Evolutionary conservation across 495 filamentous ascomycete genomes (phyloP), one percentile per base, ranked within the genome.

Genomic region (Glonium stellatum): DNA sequence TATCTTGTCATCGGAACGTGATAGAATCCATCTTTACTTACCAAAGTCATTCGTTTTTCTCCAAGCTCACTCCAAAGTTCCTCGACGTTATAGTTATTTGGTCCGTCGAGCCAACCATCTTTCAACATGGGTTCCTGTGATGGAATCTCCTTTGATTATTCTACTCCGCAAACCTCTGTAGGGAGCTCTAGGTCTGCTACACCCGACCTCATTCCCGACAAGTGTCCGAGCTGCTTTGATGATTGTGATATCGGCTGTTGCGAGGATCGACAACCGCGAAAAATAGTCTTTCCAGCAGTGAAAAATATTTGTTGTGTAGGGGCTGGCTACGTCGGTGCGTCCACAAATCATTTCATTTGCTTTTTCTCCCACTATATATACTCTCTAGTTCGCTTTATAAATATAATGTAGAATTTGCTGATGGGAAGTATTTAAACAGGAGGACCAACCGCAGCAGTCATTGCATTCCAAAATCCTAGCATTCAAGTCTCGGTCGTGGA

Each of bases 281-380:
- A 11, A 15, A 11, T 44, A 13, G 39, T 44, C 13, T 44, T 44
- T 18, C 39, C 39, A 18, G 13, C 39, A 50, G 47, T 50, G 15
- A 21, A 21, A 21, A 50, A 50, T 27, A 50, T 50, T 22, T 50
- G 47, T 50, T 50, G 47, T 12, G 47, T 50, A 22, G 47, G 47
- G 11, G 47, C 47, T 12, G 47, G 47, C 13, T 50, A 50, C 13
- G 47, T 50, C 2, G 19, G 47, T 50, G 22, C 22, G 21, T 50
- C 23, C 22, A 13, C 47, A 4, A 50, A 50, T 4, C 21, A 2
- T 27, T 21, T 4, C 22, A 27, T n/a, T 2, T 1, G 1, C 41
- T 46, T 46, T 46, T 31, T 31, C 27, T 3, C 27, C 27, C 2
- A 2, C 27, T 31, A 31, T 31, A 3, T 31, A 31, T 31, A 31